A percentile compares a stretch with the other conserved stretches of the same genome.
Conservation (phyloP, 106 monocot genomes). For the Platanthera zijinensis region DNA sequence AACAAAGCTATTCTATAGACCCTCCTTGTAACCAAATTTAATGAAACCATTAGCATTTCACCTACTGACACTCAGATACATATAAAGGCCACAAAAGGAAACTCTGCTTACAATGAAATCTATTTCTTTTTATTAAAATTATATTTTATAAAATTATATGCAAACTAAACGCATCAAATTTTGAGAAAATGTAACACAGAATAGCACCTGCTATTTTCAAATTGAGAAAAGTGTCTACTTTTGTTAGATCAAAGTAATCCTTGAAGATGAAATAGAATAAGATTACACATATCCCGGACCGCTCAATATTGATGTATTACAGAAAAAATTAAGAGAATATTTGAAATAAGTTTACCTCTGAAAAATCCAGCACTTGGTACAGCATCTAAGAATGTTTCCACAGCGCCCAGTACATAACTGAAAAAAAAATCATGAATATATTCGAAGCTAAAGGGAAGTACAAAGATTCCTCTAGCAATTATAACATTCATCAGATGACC, state of each 20-base stretch:
- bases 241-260: neutral
- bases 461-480: neutral
- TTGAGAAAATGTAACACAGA: neutral
- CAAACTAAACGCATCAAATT: too few species aligned
- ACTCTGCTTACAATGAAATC: too few species aligned
- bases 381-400: conserved; percentile 96
- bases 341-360: conserved; percentile 37
- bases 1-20: too few species aligned
- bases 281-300: neutral
- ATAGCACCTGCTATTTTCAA: neutral
- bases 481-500: neutral
- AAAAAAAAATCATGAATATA: conserved; percentile 8
- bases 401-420: conserved; percentile 96
- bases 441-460: neutral
- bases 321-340: neutral
- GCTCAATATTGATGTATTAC: neutral
- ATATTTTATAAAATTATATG: too few species aligned
- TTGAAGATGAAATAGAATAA: neutral
- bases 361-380: conserved; percentile 89
- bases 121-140: too few species aligned
- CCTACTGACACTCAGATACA: too few species aligned
- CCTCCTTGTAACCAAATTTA: too few species aligned
- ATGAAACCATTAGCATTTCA: too few species aligned
- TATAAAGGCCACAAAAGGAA: too few species aligned
- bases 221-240: neutral